Evolutionary conservation across 495 filamentous ascomycete species (phyloP).

Genomic region (Aspergillus cristatus): DNA sequence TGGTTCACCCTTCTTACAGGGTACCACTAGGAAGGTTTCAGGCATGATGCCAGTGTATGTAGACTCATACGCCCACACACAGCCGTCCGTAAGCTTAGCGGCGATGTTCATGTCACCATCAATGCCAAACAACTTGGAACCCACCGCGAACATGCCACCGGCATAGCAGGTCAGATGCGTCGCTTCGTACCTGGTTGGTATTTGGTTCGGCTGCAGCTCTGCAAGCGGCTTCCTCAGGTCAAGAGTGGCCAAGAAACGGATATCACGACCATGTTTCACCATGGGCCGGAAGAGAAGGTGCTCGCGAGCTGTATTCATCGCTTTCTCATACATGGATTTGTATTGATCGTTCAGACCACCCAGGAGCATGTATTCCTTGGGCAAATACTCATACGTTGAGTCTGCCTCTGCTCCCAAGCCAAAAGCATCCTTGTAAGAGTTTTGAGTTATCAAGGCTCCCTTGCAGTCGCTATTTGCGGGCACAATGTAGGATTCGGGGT

Average conservation of each 20-base stretch:
- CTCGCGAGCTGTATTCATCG: conserved; percentile 60
- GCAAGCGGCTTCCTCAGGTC: conserved; percentile 23
- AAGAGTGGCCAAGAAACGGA: conserved; percentile 63
- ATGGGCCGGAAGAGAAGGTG: conserved; percentile 80
- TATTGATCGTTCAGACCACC: conserved; percentile 81
- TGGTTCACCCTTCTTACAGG: conserved; percentile 53
- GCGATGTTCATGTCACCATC: conserved; percentile 74
- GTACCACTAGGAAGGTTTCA: conserved; percentile 56
- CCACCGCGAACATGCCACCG: conserved; percentile 89
- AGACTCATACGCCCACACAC: conserved; percentile 84
- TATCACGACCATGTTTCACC: conserved; percentile 60
- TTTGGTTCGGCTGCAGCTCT: conserved; percentile 18
- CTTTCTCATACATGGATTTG: conserved; percentile 65
- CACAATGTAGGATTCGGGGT: background rate
- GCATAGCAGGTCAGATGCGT: conserved; percentile 83
- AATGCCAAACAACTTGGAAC: conserved; percentile 76
- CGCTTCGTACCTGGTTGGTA: conserved; percentile 42
- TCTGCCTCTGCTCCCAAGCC: conserved; percentile 79
- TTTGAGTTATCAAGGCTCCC: conserved; percentile 18
- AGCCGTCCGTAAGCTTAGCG: conserved; percentile 78
- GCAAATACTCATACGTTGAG: conserved; percentile 90
- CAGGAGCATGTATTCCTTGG: conserved; percentile 68
- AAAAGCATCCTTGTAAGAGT: conserved; percentile 31
- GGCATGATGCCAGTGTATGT: conserved; percentile 87
- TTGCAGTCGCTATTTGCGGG: conserved; percentile 14